These are phyloP conservation scores for Aspergillus ostianus DNA, from an alignment of 495 filamentous ascomycete species.

Conservation along the genomic window DNA sequence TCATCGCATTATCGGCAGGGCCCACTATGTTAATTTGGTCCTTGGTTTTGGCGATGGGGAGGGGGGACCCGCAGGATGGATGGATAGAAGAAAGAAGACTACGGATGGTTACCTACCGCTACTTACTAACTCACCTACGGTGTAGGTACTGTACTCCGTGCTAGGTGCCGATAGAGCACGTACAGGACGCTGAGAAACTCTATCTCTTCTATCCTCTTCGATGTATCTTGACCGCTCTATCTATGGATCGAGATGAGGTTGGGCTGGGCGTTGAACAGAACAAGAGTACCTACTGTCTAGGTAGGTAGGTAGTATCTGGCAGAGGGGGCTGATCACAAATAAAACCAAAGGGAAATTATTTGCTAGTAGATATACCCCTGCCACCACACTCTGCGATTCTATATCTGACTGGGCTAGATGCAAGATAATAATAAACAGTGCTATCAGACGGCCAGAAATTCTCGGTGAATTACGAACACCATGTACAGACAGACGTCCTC, in stretches of 20 bases:
- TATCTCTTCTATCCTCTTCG: neutral
- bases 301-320: neutral
- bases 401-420: neutral
- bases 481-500: neutral
- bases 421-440: neutral
- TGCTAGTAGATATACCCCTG: neutral
- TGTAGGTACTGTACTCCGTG: neutral
- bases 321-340: neutral
- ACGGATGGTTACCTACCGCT: neutral
- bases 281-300: no score
- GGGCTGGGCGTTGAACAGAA: neutral
- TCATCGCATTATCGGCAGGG: constrained; percentile 6
- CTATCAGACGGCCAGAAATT: neutral
- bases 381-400: neutral
- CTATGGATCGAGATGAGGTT: neutral
- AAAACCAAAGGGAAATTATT: neutral
- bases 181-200: neutral
- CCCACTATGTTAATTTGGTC: constrained; percentile 10
- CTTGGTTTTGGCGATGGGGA: neutral
- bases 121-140: no score
- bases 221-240: neutral
- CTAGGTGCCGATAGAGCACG: neutral
- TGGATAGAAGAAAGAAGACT: neutral
- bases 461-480: neutral
- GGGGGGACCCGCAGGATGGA: no score